Percentiles rank a stretch among this genome's conserved stretches.
phyloP scores from a whole-genome alignment of 1,284 basidiomycete species.

The Tylopilus sp. region DNA sequence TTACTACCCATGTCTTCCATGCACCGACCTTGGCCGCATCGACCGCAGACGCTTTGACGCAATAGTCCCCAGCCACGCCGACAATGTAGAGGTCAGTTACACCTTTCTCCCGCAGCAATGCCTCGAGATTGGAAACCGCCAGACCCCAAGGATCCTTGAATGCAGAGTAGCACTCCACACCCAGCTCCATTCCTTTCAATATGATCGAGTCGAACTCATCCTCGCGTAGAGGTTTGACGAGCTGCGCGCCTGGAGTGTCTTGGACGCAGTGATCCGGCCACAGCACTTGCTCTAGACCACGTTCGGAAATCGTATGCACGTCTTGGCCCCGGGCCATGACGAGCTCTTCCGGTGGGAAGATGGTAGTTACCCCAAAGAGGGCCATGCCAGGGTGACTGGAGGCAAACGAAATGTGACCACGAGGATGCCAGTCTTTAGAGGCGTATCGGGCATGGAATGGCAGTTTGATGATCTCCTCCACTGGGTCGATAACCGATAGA shows the following conservation, averaged over 20 bases:
- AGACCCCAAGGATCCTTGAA: constrained; percentile 48
- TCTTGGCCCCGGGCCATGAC: constrained; percentile 23
- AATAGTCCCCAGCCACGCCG: constrained; percentile 52
- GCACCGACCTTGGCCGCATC: constrained; percentile 39
- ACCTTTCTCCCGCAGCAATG: constrained; percentile 32
- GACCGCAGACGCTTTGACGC: constrained; percentile 47
- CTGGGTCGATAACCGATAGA: constrained; percentile 38
- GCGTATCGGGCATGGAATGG: constrained; percentile 43
- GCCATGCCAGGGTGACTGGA: constrained; percentile 37
- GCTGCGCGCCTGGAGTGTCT: constrained; percentile 39
- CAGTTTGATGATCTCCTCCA: constrained; percentile 40
- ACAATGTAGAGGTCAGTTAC: constrained; percentile 48
- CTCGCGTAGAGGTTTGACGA: constrained; percentile 41
- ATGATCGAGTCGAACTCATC: constrained; percentile 39
- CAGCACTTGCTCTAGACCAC: constrained; percentile 42
- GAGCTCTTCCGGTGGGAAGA: constrained; percentile 41
- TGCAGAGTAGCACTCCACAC: constrained; percentile 51
- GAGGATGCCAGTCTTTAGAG: constrained; percentile 50
- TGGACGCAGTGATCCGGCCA: constrained; percentile 54
- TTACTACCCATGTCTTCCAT: constrained; percentile 48
- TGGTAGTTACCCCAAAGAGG: constrained; percentile 33
- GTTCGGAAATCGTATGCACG: constrained; percentile 11
- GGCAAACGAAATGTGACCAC: constrained; percentile 50
- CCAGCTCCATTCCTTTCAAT: constrained; percentile 43
- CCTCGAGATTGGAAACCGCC: constrained; percentile 37